Base-by-base conservation (phyloP, 2,329 filamentous ascomycete species). In the Exserohilum rostratum region DNA sequence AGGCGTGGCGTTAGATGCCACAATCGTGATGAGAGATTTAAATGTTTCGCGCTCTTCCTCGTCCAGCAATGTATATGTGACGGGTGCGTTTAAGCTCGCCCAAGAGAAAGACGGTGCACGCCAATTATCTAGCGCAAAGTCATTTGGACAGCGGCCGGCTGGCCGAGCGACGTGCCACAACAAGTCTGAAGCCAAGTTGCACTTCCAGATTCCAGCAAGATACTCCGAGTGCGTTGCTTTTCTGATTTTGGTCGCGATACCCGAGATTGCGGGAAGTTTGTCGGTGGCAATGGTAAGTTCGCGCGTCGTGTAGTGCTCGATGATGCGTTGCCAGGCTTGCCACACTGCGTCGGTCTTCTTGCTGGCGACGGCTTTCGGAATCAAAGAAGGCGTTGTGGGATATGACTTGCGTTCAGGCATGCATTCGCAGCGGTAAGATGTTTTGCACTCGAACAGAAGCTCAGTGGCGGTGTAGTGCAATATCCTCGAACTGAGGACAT, bases 361-460 rank as follows among this genome's bases (percentile, higher is more conserved):
- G 43, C 67, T 70, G 1, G 65, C 59, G 10, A 71, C 64, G 9
- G 69, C 69, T 53, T 67, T 69, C 1, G 72, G 69, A 9, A 74
- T 71, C 1, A 75, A 51, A 22, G 69, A 60, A 4, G 70, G 70
- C 2, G 68, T 70, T 1, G 70, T 74, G 17, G 65, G 58, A 22
- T 61, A 67, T 5, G 57, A 35, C 48, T 66, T 72, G 37, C 64
- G 60, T 12, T 66, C 58, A 10, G 70, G 68, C 52, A 61, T 55
- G 38, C 71, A 73, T 33, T 74, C 72, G 55, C 72, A 75, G 13
- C 69, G 63, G 45, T 63, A 69, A 1, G 66, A 68, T 5, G 66
- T 69, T 35, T 63, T 70, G 50, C 72, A 74, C 48, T 73, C 70
- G 27, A 72, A 75, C 3, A 73, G 52, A n/a, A 75, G 46, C 39